phyloP scores from a whole-genome alignment of 257 asterid species.

The Craterostigma plantagineum region DNA sequence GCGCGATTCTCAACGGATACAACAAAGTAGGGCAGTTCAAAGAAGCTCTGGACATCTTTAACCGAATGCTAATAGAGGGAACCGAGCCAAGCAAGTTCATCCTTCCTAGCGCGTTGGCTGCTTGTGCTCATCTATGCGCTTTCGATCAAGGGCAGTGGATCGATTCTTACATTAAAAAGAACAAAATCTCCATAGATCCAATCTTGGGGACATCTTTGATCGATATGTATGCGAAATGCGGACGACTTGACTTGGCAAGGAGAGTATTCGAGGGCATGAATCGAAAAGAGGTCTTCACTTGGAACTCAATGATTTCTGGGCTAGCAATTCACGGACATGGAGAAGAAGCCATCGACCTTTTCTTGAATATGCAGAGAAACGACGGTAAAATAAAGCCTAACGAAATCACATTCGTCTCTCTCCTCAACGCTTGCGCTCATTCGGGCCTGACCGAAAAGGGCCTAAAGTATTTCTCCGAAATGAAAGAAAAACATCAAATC shows the following conservation, averaged over 20 bases:
- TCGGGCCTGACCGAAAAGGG: slow-evolving; percentile 64
- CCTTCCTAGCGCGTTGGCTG: too few relatives aligned
- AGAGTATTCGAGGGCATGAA: slow-evolving; percentile 21
- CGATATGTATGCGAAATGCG: slow-evolving; percentile 44
- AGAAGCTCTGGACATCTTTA: too few relatives aligned
- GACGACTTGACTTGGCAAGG: slow-evolving; percentile 34
- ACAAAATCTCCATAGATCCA: slow-evolving; percentile 16
- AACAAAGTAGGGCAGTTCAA: too few relatives aligned
- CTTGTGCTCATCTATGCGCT: too few relatives aligned
- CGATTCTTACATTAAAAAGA: slow-evolving; percentile 34
- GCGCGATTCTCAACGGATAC: slow-evolving; percentile 39
- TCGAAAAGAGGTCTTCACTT: slow-evolving; percentile 43
- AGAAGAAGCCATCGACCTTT: slow-evolving; percentile 23
- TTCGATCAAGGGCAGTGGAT: slow-evolving; percentile 28
- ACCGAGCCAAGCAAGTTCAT: too few relatives aligned
- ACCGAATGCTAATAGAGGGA: too few relatives aligned
- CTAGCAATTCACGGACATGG: slow-evolving; percentile 38
- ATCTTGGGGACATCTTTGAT: slow-evolving; percentile 54
- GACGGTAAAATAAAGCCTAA: slow-evolving; percentile 36
- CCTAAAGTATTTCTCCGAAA: slow-evolving; percentile 22
- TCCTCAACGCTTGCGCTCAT: slow-evolving; percentile 73
- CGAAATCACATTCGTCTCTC: slow-evolving; percentile 47
- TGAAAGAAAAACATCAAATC: slow-evolving; percentile 32
- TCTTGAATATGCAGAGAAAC: slow-evolving; percentile 30
- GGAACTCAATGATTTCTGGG: slow-evolving; percentile 74